A percentile compares a stretch with the other conserved stretches of the same genome.
Conservation (phyloP, 495 filamentous ascomycete species). For the Symbiotaphrina buchneri region DNA sequence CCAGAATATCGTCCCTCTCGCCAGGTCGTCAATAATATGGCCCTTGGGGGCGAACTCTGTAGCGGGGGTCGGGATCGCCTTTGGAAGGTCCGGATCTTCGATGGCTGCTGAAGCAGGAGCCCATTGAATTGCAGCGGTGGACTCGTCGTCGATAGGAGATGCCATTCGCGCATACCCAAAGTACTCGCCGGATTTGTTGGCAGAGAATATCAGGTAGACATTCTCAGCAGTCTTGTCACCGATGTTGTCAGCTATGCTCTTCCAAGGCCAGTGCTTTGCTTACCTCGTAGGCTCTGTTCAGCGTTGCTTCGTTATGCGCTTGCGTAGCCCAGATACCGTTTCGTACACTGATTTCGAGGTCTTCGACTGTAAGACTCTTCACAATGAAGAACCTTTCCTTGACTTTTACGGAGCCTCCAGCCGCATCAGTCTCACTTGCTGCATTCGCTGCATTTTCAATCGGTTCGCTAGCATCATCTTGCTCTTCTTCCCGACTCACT, state of each 20-base stretch:
- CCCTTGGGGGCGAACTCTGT: slow-evolving; percentile 68
- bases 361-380: slow-evolving; percentile 88
- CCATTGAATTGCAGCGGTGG: slow-evolving; percentile 41
- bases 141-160: slow-evolving; percentile 61
- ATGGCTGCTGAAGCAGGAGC: slow-evolving; percentile 14
- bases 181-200: slow-evolving; percentile 95
- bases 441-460: not conserved
- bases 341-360: slow-evolving; percentile 72
- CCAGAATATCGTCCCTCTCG: slow-evolving; percentile 91
- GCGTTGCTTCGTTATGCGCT: slow-evolving; percentile 62
- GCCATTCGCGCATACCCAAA: slow-evolving; percentile 90
- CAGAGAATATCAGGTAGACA: slow-evolving; percentile 93
- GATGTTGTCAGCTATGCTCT: not conserved
- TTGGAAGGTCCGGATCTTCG: slow-evolving; percentile 39
- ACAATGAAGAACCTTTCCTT: slow-evolving; percentile 76
- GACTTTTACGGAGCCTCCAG: slow-evolving; percentile 11
- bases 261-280: slow-evolving; percentile 9
- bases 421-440: slow-evolving; percentile 12
- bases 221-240: slow-evolving; percentile 45
- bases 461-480: slow-evolving; percentile 1
- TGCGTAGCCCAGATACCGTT: slow-evolving; percentile 91
- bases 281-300: slow-evolving; percentile 78
- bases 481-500: not conserved
- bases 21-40: slow-evolving; percentile 81
- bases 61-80: slow-evolving; percentile 53